Evolutionary conservation across 352 stramenopile genomes (phyloP).

Genomic region (Globisporangium acanthophoron): DNA sequence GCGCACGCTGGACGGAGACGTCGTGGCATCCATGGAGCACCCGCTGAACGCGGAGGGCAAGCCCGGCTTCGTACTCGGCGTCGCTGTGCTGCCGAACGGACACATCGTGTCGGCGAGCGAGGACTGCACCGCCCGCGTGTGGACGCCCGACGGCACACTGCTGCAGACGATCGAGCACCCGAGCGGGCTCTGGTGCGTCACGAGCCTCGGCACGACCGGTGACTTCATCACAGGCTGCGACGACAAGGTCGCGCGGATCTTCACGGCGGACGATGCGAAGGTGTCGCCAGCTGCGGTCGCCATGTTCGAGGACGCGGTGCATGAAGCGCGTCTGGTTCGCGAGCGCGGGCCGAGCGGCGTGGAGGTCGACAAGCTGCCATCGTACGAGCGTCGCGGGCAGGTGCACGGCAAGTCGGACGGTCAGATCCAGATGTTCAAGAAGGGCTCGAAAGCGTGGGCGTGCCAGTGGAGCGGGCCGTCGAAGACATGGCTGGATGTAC

Average conservation of each 20-base stretch:
- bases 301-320: conserved; percentile 57
- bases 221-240: conserved; percentile 93
- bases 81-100: conserved; percentile 51
- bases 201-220: conserved; percentile 61
- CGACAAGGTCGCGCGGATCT: conserved; percentile 91
- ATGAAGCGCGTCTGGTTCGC: conserved; percentile 47
- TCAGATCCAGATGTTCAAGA: conserved; percentile 96
- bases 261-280: conserved; percentile 68
- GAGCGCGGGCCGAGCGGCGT: conserved; percentile 85
- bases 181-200: conserved; percentile 81
- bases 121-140: conserved; percentile 78
- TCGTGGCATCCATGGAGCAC: conserved; percentile 65
- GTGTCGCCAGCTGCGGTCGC: conserved; percentile 64
- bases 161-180: conserved; percentile 83
- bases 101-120: conserved; percentile 75
- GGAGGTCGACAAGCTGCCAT: conserved; percentile 92
- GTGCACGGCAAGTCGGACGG: conserved; percentile 85
- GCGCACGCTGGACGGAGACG: conserved; percentile 48
- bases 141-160: conserved; percentile 42
- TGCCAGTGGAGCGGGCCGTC: conserved; percentile 92
- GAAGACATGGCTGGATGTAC: conserved; percentile 94
- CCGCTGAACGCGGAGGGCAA: conserved; percentile 82
- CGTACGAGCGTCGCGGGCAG: conserved; percentile 86
- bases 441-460: conserved; percentile 90
- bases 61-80: conserved; percentile 71